Evolutionary conservation across 1,284 basidiomycete genomes (phyloP).

Genomic region (Apiotrichum mycotoxinovorans): DNA sequence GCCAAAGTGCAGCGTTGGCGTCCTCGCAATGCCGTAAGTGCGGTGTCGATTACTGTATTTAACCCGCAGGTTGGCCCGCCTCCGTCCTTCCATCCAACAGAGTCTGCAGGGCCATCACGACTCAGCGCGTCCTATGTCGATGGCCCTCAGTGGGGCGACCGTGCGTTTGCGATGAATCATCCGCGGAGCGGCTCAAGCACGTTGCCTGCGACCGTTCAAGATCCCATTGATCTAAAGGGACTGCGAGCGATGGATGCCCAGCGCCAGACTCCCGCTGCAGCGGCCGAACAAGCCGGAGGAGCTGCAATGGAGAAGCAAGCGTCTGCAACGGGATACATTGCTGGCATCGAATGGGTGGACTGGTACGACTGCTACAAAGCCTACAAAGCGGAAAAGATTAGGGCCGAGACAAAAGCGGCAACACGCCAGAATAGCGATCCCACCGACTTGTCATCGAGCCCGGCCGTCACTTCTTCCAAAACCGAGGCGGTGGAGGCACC

Average conservation of each 20-base stretch:
- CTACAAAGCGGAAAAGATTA: conserved; percentile 57
- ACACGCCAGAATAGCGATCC: conserved; percentile 2
- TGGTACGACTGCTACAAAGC: conserved; percentile 59
- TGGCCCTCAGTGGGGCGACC: neutral
- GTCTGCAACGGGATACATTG: conserved; percentile 36
- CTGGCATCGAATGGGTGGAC: conserved; percentile 58
- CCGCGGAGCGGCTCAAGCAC: conserved; percentile 3
- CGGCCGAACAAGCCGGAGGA: neutral
- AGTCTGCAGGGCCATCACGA: neutral
- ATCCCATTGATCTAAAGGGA: neutral
- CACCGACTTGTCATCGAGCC: neutral
- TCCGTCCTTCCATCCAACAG: neutral
- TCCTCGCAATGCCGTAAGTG: conserved; percentile 26
- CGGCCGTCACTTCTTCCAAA: neutral
- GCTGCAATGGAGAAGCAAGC: conserved; percentile 34
- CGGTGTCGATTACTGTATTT: neutral
- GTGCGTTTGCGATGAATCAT: neutral
- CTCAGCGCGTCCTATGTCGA: conserved; percentile 18
- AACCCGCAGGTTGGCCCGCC: neutral
- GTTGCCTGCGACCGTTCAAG: neutral
- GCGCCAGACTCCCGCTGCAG: neutral
- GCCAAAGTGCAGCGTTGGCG: conserved; percentile 58
- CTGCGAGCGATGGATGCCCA: neutral
- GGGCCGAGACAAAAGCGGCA: conserved; percentile 43
- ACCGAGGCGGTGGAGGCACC: neutral